phyloP scores from a whole-genome alignment of 2,329 filamentous ascomycete genomes.

The Diaporthe nobilis region DNA sequence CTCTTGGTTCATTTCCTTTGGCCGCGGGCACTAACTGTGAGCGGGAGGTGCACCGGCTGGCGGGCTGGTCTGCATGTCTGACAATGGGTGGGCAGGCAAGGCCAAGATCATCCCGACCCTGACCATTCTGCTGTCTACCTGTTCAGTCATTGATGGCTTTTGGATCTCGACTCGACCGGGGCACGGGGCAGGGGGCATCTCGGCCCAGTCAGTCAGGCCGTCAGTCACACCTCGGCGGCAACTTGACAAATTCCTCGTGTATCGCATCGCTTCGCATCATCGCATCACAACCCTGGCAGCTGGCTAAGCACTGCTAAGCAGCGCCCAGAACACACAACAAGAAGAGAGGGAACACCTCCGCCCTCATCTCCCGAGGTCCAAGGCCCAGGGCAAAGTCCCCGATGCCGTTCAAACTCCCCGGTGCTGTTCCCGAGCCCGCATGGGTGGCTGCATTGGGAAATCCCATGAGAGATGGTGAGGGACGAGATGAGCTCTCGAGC shows the following conservation, averaged over 20 bases:
- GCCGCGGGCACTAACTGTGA: slow-evolving; percentile 26
- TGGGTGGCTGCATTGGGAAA: slow-evolving; percentile 23
- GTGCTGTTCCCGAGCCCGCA: slow-evolving; percentile 16
- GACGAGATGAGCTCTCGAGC: slow-evolving; percentile 15
- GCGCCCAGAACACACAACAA: not conserved
- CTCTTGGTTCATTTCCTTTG: slow-evolving; percentile 27
- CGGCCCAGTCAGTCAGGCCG: slow-evolving; percentile 5
- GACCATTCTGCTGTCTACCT: not conserved
- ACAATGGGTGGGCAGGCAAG: slow-evolving; percentile 7
- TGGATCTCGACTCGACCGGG: not conserved
- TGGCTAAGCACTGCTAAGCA: not conserved
- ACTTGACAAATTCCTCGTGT: slow-evolving; percentile 25
- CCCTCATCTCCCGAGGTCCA: slow-evolving; percentile 2
- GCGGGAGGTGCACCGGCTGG: slow-evolving; percentile 27
- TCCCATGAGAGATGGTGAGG: slow-evolving; percentile 24
- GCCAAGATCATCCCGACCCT: not conserved
- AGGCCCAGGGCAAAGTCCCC: not conserved
- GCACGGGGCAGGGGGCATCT: not conserved
- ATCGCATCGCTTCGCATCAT: slow-evolving; percentile 3
- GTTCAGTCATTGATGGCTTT: not conserved
- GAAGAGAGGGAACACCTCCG: not conserved
- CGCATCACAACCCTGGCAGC: not conserved
- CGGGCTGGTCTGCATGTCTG: slow-evolving; percentile 30
- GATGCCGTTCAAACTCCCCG: not conserved
- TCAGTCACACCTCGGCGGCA: slow-evolving; percentile 27